Evolutionary conservation across 1,139 yeast genomes (phyloP).

Genomic region (Casaregolazyma suthepensis): DNA sequence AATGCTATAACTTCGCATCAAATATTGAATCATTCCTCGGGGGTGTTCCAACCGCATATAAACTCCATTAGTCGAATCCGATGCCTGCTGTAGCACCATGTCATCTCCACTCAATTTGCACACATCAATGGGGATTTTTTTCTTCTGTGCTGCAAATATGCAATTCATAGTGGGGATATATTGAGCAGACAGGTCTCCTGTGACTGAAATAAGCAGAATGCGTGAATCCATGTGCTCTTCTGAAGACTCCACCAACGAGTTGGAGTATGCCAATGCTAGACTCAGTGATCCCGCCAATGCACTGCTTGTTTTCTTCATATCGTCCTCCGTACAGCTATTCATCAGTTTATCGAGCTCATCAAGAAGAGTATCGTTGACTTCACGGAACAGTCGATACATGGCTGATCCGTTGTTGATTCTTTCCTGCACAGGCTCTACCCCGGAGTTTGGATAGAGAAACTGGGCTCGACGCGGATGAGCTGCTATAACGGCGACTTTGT

Average conservation of each 20-base stretch:
- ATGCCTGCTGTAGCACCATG: conserved; percentile 88
- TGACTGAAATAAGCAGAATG: conserved; percentile 65
- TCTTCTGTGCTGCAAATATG: conserved; percentile 91
- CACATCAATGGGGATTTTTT: conserved; percentile 78
- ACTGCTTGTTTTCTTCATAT: conserved; percentile 32
- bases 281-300: conserved; percentile 76
- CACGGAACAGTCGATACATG: conserved; percentile 83
- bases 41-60: conserved; percentile 71
- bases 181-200: conserved; percentile 71
- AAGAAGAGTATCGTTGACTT: conserved; percentile 74
- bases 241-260: conserved; percentile 41
- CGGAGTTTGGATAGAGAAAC: conserved; percentile 56
- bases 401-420: conserved; percentile 15
- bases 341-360: conserved; percentile 51
- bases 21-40: conserved; percentile 69
- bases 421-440: conserved; percentile 14
- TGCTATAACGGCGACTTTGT: conserved; percentile 77
- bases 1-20: conserved; percentile 58
- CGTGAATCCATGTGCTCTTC: conserved; percentile 51
- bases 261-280: conserved; percentile 71
- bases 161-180: conserved; percentile 94
- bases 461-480: conserved; percentile 67
- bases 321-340: conserved; percentile 25
- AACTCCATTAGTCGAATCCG: conserved; percentile 91
- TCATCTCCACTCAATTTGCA: conserved; percentile 76